Conservation (phyloP, 768 basidiomycete genomes). For the Amanita molliuscula region DNA sequence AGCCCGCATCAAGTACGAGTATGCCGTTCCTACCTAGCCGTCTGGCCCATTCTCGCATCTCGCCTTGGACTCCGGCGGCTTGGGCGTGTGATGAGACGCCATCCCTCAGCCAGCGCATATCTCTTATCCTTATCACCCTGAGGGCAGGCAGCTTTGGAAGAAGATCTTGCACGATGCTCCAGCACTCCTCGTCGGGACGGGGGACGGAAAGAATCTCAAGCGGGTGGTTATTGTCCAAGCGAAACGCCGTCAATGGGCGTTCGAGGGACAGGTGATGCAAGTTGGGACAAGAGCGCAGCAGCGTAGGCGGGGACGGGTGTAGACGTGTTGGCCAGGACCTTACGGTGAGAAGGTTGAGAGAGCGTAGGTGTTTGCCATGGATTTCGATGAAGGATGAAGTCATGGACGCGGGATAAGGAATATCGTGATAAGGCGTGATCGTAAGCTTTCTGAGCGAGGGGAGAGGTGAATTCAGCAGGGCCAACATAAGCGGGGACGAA, state of each 20-base stretch:
- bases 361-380: constrained; percentile 49
- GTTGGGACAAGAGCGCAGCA: constrained; percentile 40
- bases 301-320: constrained; percentile 38
- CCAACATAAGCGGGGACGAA: constrained; percentile 49
- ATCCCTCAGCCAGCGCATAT: constrained; percentile 62
- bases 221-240: constrained; percentile 23
- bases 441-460: constrained; percentile 55
- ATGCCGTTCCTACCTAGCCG: constrained; percentile 49
- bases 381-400: constrained; percentile 45
- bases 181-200: constrained; percentile 54
- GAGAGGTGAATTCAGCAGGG: constrained; percentile 48
- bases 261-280: constrained; percentile 68
- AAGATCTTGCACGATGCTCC: constrained; percentile 41
- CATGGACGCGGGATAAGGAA: constrained; percentile 47
- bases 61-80: constrained; percentile 71
- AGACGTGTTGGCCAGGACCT: constrained; percentile 58
- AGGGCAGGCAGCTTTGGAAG: constrained; percentile 50
- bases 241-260: constrained; percentile 47
- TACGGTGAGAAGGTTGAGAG: constrained; percentile 58
- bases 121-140: constrained; percentile 46
- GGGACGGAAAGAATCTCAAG: constrained; percentile 67
- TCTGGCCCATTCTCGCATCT: constrained; percentile 66
- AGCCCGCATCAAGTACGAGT: constrained; percentile 60
- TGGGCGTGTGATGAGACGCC: constrained; percentile 58
- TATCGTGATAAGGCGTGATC: constrained; percentile 65